These are phyloP conservation scores for Colletotrichum lupini DNA, from an alignment of 2,329 filamentous ascomycete genomes.

Conservation along the genomic window DNA sequence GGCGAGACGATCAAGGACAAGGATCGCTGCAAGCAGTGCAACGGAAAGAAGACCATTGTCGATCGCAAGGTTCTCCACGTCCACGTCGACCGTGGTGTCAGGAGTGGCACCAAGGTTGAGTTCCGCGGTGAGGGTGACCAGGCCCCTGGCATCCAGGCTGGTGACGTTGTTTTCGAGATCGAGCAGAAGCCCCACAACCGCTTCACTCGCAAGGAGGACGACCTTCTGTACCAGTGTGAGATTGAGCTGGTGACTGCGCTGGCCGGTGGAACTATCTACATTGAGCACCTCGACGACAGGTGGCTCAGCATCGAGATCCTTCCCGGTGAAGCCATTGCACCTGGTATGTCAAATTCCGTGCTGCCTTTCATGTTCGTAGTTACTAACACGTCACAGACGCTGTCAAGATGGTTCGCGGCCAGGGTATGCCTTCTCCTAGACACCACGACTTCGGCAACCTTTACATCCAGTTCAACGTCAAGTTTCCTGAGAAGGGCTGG, in stretches of 20 bases:
- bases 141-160: slow-evolving; percentile 89
- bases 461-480: slow-evolving; percentile 97
- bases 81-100: slow-evolving; percentile 94
- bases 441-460: slow-evolving; percentile 97
- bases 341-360: slow-evolving; percentile 71
- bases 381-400: slow-evolving; percentile 67
- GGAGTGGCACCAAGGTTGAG: slow-evolving; percentile 94
- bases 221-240: slow-evolving; percentile 93
- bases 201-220: slow-evolving; percentile 96
- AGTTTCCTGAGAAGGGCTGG: slow-evolving; percentile 88
- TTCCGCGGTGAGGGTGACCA: slow-evolving; percentile 98
- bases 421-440: slow-evolving; percentile 96
- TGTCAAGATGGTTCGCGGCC: slow-evolving; percentile 93
- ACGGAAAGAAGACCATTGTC: slow-evolving; percentile 96
- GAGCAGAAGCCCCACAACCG: slow-evolving; percentile 98
- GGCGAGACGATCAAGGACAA: slow-evolving; percentile 97
- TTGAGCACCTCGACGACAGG: slow-evolving; percentile 97
- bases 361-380: background rate
- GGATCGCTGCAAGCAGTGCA: slow-evolving; percentile 96
- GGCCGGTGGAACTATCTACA: slow-evolving; percentile 88
- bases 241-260: slow-evolving; percentile 96
- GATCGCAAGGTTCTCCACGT: slow-evolving; percentile 99
- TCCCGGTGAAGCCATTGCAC: slow-evolving; percentile 93
- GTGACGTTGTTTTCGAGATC: slow-evolving; percentile 98
- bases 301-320: slow-evolving; percentile 95